A percentile compares a stretch with the other conserved stretches of the same genome.
phyloP scores from a whole-genome alignment of 352 stramenopile species.

The Phytopythium aichiense region DNA sequence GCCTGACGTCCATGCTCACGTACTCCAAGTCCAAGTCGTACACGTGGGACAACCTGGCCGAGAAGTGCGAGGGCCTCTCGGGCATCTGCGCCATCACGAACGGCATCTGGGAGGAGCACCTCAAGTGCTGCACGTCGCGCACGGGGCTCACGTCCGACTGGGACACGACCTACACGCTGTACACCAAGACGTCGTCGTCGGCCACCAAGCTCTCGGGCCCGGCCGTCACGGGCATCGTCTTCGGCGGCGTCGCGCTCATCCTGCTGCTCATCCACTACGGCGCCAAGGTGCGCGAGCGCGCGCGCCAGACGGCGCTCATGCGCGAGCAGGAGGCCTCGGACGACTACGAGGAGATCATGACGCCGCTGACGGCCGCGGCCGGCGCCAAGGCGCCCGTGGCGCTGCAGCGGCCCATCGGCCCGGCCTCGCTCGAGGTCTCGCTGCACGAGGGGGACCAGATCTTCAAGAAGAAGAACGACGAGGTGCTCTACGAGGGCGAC shows the following conservation, averaged over 20 bases:
- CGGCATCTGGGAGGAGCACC: slow-evolving; percentile 76
- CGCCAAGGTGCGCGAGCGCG: slow-evolving; percentile 75
- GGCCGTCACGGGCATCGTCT: slow-evolving; percentile 76
- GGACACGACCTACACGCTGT: slow-evolving; percentile 68
- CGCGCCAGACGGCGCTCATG: slow-evolving; percentile 80
- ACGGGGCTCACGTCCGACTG: slow-evolving; percentile 58
- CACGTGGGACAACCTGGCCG: slow-evolving; percentile 75
- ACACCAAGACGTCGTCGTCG: slow-evolving; percentile 46
- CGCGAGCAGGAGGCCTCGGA: slow-evolving; percentile 85
- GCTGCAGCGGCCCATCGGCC: slow-evolving; percentile 62
- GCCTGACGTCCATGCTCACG: slow-evolving; percentile 64
- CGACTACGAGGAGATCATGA: slow-evolving; percentile 91
- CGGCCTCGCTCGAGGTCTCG: slow-evolving; percentile 68
- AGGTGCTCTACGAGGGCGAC: slow-evolving; percentile 86
- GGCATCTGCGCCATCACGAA: slow-evolving; percentile 85
- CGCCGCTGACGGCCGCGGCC: slow-evolving; percentile 64
- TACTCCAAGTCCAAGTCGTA: slow-evolving; percentile 81
- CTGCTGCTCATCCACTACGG: slow-evolving; percentile 82
- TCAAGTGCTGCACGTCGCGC: slow-evolving; percentile 70
- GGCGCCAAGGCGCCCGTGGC: slow-evolving; percentile 60
- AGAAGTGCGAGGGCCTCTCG: slow-evolving; percentile 72
- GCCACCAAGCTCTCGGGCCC: slow-evolving; percentile 58
- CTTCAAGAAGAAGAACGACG: slow-evolving; percentile 79
- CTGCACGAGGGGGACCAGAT: slow-evolving; percentile 87
- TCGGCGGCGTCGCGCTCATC: slow-evolving; percentile 76